Conservation (phyloP, 1,284 basidiomycete genomes). For the Heterobasidion occidentale region DNA sequence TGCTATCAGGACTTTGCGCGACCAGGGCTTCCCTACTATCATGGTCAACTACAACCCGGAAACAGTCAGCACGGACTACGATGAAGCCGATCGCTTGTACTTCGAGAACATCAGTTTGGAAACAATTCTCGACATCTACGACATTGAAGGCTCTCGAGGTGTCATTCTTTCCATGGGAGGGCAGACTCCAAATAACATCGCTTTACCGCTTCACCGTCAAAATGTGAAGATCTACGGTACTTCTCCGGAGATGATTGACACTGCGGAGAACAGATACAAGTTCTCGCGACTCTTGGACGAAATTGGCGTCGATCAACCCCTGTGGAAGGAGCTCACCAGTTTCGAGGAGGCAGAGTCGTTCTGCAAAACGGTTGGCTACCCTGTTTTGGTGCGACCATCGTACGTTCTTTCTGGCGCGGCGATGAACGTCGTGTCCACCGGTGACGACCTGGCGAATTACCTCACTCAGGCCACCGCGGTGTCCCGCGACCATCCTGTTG, state of each 20-base stretch:
- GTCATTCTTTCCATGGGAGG: constrained; percentile 98
- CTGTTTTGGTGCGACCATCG: constrained; percentile 94
- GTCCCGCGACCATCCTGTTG: constrained; percentile 95
- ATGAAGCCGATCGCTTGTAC: constrained; percentile 96
- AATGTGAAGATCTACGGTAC: constrained; percentile 98
- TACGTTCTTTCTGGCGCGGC: constrained; percentile 98
- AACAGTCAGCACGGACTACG: constrained; percentile 98
- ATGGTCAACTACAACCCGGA: constrained; percentile 99
- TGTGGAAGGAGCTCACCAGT: constrained; percentile 94
- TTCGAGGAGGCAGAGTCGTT: constrained; percentile 85
- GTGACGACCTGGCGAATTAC: constrained; percentile 87
- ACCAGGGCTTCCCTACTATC: constrained; percentile 91
- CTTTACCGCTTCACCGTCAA: constrained; percentile 87
- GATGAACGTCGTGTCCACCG: constrained; percentile 97
- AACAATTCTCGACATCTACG: constrained; percentile 96
- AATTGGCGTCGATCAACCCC: constrained; percentile 95
- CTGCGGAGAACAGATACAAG: constrained; percentile 98
- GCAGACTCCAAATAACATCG: constrained; percentile 98
- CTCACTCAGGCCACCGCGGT: constrained; percentile 95
- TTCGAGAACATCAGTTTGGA: constrained; percentile 98
- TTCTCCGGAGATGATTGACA: constrained; percentile 99
- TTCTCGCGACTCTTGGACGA: constrained; percentile 97
- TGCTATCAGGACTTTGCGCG: constrained; percentile 91
- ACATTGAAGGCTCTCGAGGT: constrained; percentile 82
- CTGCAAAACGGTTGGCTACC: constrained; percentile 89